A percentile compares a stretch with the other conserved stretches of the same genome.
Evolutionary conservation across 805 yeast species (phyloP).

Genomic region (Cyberlindnera xylosilytica): DNA sequence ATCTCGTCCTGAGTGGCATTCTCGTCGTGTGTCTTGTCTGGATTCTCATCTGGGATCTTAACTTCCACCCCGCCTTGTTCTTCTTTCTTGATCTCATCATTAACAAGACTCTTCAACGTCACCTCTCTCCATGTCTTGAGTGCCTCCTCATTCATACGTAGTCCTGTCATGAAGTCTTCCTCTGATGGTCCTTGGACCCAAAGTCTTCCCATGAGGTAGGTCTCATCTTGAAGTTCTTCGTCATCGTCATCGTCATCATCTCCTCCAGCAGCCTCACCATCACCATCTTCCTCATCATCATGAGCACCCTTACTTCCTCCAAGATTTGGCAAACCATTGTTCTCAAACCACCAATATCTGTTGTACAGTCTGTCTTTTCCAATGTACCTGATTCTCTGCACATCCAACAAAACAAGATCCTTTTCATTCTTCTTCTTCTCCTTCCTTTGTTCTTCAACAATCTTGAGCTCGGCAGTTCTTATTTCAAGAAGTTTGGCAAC

Average conservation of each 20-base stretch:
- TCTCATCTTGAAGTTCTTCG: conserved; percentile 46
- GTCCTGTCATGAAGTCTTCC: conserved; percentile 38
- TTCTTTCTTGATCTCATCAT: conserved; percentile 15
- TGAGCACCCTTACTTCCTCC: conserved; percentile 34
- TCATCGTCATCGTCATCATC: conserved; percentile 43
- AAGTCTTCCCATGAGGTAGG: conserved; percentile 75
- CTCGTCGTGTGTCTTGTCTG: conserved; percentile 25
- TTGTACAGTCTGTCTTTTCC: conserved; percentile 85
- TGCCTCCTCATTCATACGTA: conserved; percentile 30
- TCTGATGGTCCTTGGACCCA: conserved; percentile 89
- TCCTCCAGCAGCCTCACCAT: conserved; percentile 33
- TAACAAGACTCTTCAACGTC: not conserved
- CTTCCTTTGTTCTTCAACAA: conserved; percentile 43
- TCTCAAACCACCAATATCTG: conserved; percentile 94
- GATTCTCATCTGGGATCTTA: conserved; percentile 14
- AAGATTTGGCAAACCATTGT: conserved; percentile 68
- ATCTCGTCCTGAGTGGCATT: conserved; percentile 25
- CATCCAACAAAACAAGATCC: conserved; percentile 63
- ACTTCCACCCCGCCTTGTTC: conserved; percentile 23
- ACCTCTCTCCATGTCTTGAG: conserved; percentile 28
- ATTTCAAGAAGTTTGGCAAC: conserved; percentile 42
- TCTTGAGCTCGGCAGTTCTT: conserved; percentile 37
- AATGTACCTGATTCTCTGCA: conserved; percentile 69
- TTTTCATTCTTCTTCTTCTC: conserved; percentile 55
- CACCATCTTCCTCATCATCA: conserved; percentile 26